Conservation (phyloP, 768 basidiomycete species). For the Cystobasidium tubakii region DNA sequence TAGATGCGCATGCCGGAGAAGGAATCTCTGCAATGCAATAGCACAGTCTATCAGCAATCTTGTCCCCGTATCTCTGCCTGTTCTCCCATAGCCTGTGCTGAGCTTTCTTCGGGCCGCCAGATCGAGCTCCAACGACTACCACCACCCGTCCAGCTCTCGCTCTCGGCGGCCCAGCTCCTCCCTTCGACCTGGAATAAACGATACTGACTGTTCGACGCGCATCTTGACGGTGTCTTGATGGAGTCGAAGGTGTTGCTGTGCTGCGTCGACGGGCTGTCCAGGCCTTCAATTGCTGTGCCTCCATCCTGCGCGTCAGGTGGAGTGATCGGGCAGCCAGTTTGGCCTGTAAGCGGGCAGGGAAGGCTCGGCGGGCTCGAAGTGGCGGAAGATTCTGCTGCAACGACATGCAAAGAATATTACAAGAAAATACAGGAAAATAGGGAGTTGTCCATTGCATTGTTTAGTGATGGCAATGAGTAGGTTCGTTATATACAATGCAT, state of each 20-base stretch:
- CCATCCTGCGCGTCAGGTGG: background rate
- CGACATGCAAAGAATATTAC: background rate
- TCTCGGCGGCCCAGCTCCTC: background rate
- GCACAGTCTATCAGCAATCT: background rate
- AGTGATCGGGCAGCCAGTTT: background rate
- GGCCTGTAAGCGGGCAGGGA: background rate
- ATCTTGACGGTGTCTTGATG: conserved; percentile 33
- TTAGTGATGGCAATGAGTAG: too few species aligned
- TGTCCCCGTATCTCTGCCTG: background rate
- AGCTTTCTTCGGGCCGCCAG: too few species aligned
- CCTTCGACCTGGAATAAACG: background rate
- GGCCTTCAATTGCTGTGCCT: background rate
- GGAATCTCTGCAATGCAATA: background rate
- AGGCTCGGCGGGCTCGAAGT: background rate
- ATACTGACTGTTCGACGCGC: conserved; percentile 24
- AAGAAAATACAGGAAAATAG: background rate
- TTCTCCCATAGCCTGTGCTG: background rate
- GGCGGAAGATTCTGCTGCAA: background rate
- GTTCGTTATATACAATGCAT: too few species aligned
- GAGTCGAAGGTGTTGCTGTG: background rate
- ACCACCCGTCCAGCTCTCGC: background rate
- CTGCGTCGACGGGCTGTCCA: background rate
- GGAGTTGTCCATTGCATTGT: too few species aligned
- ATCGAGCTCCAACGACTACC: background rate
- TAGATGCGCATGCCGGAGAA: background rate